Evolutionary conservation across 257 asterid species (phyloP).

Genomic region (Rhazya stricta): DNA sequence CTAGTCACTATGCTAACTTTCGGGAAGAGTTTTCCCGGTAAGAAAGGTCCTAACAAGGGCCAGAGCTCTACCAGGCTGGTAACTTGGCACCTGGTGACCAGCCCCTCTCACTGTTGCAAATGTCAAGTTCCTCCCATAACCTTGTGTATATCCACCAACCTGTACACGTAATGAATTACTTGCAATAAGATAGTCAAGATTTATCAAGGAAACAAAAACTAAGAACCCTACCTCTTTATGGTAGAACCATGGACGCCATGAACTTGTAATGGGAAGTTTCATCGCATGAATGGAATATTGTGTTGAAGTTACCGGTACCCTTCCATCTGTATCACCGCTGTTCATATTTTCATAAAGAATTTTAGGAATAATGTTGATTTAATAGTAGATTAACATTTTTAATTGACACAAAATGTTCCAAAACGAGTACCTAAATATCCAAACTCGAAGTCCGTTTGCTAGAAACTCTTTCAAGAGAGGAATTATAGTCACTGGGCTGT

Average conservation of each 20-base stretch:
- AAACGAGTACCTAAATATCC: constrained; percentile 21
- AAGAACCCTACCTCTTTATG: constrained; percentile 8
- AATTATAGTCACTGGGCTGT: constrained; percentile 6
- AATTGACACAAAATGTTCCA: no score
- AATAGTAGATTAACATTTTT: no score
- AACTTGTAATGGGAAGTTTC: constrained; percentile 5
- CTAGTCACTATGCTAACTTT: neutral
- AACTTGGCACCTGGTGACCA: constrained; percentile 15
- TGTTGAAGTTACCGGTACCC: constrained; percentile 25
- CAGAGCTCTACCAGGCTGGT: constrained; percentile 12
- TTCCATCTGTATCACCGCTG: constrained; percentile 26
- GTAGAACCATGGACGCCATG: constrained; percentile 18
- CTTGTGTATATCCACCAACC: constrained; percentile 15
- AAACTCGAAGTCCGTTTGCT: constrained; percentile 18
- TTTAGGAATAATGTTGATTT: neutral
- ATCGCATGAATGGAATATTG: constrained; percentile 18
- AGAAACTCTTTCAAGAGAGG: constrained; percentile 19
- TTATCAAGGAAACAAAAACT: no score
- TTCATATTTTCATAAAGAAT: neutral
- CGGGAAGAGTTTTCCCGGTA: neutral
- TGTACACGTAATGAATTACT: neutral
- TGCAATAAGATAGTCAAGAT: no score
- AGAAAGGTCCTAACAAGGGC: constrained; percentile 1
- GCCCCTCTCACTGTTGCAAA: constrained; percentile 15
- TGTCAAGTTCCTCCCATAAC: constrained; percentile 5